These are phyloP conservation scores for Melampsora larici-populina DNA, from an alignment of 1,284 basidiomycete species.

Conservation along the genomic window DNA sequence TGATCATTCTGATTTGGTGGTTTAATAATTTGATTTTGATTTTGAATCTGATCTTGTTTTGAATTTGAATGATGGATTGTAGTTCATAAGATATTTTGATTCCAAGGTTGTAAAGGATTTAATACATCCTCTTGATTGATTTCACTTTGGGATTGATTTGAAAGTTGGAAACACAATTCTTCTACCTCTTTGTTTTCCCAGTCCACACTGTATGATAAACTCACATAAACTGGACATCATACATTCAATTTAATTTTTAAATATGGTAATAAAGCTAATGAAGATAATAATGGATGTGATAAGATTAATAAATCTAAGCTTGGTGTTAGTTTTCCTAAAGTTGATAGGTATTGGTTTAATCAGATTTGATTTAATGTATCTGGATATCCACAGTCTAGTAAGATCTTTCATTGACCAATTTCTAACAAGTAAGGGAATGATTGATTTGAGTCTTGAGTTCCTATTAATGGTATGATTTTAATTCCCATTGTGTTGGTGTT, in stretches of 20 bases:
- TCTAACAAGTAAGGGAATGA: no score
- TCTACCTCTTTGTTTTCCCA: slow-evolving; percentile 78
- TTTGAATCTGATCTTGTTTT: slow-evolving; percentile 16
- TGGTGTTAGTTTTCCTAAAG: slow-evolving; percentile 55
- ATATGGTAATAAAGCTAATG: no score
- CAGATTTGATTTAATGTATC: neutral
- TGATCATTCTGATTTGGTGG: slow-evolving; percentile 21
- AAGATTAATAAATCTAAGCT: slow-evolving; percentile 80
- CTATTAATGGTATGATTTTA: no score
- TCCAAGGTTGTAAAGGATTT: no score
- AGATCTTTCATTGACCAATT: no score
- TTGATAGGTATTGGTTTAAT: slow-evolving; percentile 38
- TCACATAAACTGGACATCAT: slow-evolving; percentile 88
- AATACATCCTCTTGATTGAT: slow-evolving; percentile 43
- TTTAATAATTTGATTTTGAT: slow-evolving; percentile 29
- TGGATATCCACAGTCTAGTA: slow-evolving; percentile 23
- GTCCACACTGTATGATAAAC: slow-evolving; percentile 92
- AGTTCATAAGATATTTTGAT: slow-evolving; percentile 47
- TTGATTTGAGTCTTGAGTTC: no score
- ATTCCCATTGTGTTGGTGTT: no score
- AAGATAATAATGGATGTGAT: slow-evolving; percentile 93
- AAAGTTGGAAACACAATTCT: slow-evolving; percentile 50
- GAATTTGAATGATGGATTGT: slow-evolving; percentile 40
- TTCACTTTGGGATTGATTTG: slow-evolving; percentile 54
- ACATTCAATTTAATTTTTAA: slow-evolving; percentile 80